A percentile compares a stretch with the other conserved stretches of the same genome.
Conservation (phyloP, 179 eudicot species). For the Amaranthus tricolor region DNA sequence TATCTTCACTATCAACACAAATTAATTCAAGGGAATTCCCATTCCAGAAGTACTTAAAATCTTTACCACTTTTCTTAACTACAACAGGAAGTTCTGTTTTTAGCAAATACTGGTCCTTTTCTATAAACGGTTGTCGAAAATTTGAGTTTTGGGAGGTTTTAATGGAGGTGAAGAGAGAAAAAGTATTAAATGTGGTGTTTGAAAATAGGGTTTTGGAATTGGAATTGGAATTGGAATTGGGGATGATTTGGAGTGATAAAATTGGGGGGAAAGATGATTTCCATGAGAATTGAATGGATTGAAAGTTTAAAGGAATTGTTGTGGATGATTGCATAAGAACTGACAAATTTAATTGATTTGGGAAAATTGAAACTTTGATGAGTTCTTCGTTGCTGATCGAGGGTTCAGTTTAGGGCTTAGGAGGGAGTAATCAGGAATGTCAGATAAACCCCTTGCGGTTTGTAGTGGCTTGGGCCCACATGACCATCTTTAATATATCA, state of each 20-base stretch:
- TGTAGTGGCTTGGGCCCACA: too few species aligned
- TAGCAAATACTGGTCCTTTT: slow-evolving; percentile 18
- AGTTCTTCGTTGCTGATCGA: not conserved
- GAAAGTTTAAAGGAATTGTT: slow-evolving; percentile 22
- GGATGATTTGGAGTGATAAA: slow-evolving; percentile 17
- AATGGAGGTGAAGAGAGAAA: slow-evolving; percentile 31
- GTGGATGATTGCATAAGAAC: slow-evolving; percentile 44
- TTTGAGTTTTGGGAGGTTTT: slow-evolving; percentile 33
- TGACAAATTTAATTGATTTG: not conserved
- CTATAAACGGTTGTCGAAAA: slow-evolving; percentile 26
- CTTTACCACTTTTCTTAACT: slow-evolving; percentile 44
- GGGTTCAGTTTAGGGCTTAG: too few species aligned
- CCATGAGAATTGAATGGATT: slow-evolving; percentile 31
- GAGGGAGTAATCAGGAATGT: too few species aligned
- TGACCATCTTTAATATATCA: too few species aligned
- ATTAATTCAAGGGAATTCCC: slow-evolving; percentile 50
- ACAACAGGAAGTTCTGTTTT: slow-evolving; percentile 52
- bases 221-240: slow-evolving; percentile 20
- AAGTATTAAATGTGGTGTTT: slow-evolving; percentile 35
- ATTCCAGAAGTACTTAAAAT: slow-evolving; percentile 58
- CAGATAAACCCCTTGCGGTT: too few species aligned
- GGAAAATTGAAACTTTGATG: not conserved
- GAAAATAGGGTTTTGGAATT: not conserved
- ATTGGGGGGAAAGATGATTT: slow-evolving; percentile 24
- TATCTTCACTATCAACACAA: slow-evolving; percentile 31